Evolutionary conservation across 1,139 yeast genomes (phyloP), one percentile per base, ranked within the genome.

Genomic region (Casaregolazyma lundiana): DNA sequence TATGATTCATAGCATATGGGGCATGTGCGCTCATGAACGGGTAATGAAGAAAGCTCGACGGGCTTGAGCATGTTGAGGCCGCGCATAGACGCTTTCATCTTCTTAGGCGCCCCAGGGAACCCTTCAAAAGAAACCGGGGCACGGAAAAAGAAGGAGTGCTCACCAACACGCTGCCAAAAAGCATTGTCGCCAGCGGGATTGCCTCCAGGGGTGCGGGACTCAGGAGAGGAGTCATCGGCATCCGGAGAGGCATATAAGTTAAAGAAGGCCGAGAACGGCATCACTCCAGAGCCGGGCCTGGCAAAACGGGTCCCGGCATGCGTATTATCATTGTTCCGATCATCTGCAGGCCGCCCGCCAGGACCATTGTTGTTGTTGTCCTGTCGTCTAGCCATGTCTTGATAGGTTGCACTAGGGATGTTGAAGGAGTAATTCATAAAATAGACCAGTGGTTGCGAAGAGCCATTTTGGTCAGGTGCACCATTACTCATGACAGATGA

Each of bases 1-100:
- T 60, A 60, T 11, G 51, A 43, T 35, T 66, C 70, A 45, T 64
- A 63, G 51, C 71, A 67, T 34, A 67, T 67, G 7, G 67, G 54
- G 47, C 71, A 67, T 4, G 47, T 42, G 19, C 61, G 53, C n/a
- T 65, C 68, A 16, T 52, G 46, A 29, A 49, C 54, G 1, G 60
- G 57, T n/a, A 66, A 37, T 18, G 50, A 41, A 18, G 45, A 51
- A 8, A 60, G 44, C 20, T 56, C 58, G 7, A 64, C 50, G 15
- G 46, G 43, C 43, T 56, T 53, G 29, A 66, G 52, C 36, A 51
- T 53, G 3, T 53, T 56, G 19, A 65, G 50, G 3, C 67, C 67
- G 7, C 62, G 49, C 26, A 56, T 54, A 5, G 67, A 59, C 2
- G 69, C 68, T 32, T 58, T 51, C 2, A 59, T 60, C 49, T 63